Conservation (phyloP, 2,329 filamentous ascomycete genomes). For the Cordyceps fumosorosea region DNA sequence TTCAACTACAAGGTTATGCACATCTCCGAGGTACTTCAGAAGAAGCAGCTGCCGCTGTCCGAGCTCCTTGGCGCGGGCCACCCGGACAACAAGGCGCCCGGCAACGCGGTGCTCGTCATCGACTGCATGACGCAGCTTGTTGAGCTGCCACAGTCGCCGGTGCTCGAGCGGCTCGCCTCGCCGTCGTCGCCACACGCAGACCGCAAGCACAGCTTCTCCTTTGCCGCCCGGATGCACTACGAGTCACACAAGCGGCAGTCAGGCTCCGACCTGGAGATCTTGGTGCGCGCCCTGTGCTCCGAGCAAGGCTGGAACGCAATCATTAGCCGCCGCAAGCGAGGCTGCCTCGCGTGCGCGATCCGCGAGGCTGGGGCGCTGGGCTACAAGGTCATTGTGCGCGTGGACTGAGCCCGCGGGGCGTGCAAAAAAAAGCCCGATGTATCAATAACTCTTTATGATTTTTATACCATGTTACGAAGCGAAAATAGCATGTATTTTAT, state of each 20-base stretch:
- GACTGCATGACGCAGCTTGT: slow-evolving; percentile 55
- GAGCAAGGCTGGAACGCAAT: slow-evolving; percentile 69
- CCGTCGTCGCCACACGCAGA: slow-evolving; percentile 24
- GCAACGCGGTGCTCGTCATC: slow-evolving; percentile 47
- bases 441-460: not conserved
- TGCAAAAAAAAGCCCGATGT: not conserved
- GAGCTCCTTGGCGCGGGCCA: slow-evolving; percentile 36
- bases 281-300: slow-evolving; percentile 67
- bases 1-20: slow-evolving; percentile 56
- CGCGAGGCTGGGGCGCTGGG: slow-evolving; percentile 66
- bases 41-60: slow-evolving; percentile 38
- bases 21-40: slow-evolving; percentile 48
- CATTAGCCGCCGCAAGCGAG: slow-evolving; percentile 58
- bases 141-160: slow-evolving; percentile 42
- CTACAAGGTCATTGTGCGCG: slow-evolving; percentile 59
- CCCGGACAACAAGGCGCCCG: slow-evolving; percentile 24
- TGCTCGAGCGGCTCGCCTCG: slow-evolving; percentile 30
- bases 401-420: slow-evolving; percentile 34
- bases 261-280: slow-evolving; percentile 60
- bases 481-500: slow-evolving; percentile 2
- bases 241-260: slow-evolving; percentile 52
- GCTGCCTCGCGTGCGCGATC: slow-evolving; percentile 67
- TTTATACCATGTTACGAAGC: not conserved
- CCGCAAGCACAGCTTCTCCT: slow-evolving; percentile 32
- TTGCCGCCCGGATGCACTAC: slow-evolving; percentile 47